phyloP scores from a whole-genome alignment of 2,329 filamentous ascomycete genomes.

The Colletotrichum coccodes region DNA sequence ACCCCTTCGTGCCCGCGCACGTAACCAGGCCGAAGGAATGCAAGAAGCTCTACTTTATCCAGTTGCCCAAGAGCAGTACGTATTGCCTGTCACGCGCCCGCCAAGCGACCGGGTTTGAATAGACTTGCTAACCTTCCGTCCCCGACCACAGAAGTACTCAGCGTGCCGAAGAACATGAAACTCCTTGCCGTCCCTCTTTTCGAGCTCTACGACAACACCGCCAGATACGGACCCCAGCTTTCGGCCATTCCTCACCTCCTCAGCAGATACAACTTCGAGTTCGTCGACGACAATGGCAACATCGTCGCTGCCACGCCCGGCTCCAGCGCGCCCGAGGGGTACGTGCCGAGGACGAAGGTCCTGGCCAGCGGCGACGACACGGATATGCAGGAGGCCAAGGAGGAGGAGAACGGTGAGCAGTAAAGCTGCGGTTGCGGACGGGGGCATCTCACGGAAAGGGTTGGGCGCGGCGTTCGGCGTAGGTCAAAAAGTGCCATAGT shows the following conservation, averaged over 20 bases:
- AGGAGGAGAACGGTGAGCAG: slow-evolving; percentile 54
- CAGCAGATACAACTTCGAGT: slow-evolving; percentile 97
- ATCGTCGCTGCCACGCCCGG: slow-evolving; percentile 88
- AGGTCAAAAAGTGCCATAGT: slow-evolving; percentile 27
- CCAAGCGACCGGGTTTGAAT: background rate
- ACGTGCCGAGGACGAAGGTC: slow-evolving; percentile 72
- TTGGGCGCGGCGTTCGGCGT: slow-evolving; percentile 35
- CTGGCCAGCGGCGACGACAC: slow-evolving; percentile 70
- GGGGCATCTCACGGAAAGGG: slow-evolving; percentile 13
- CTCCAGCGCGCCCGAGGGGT: slow-evolving; percentile 65
- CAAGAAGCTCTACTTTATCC: slow-evolving; percentile 98
- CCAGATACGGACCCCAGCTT: slow-evolving; percentile 92
- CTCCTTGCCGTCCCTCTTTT: slow-evolving; percentile 95
- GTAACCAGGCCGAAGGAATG: slow-evolving; percentile 97
- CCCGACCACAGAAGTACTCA: slow-evolving; percentile 78
- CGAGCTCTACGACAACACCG: slow-evolving; percentile 97
- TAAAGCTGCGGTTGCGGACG: background rate
- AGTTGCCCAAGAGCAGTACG: slow-evolving; percentile 90
- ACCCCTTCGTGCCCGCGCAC: slow-evolving; percentile 96
- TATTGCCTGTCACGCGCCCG: slow-evolving; percentile 27
- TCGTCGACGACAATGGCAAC: slow-evolving; percentile 91
- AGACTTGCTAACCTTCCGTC: slow-evolving; percentile 34
- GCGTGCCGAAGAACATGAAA: slow-evolving; percentile 99
- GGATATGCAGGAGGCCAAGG: slow-evolving; percentile 64
- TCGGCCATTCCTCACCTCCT: slow-evolving; percentile 96